phyloP scores from a whole-genome alignment of 768 basidiomycete species.

The Lyophyllum decastes region DNA sequence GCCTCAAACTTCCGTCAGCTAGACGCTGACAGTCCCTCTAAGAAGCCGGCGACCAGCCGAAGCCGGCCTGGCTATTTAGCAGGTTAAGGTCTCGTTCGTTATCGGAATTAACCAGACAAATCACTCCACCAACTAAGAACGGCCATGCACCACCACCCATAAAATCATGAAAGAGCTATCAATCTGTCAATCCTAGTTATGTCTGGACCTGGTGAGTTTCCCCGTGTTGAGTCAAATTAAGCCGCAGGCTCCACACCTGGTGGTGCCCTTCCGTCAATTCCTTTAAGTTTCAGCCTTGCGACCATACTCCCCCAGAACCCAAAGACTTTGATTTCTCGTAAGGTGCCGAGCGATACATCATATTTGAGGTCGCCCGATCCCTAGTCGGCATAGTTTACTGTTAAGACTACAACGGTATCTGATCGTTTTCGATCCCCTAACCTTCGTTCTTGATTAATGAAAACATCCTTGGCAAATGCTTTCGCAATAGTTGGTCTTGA shows the following conservation, averaged over 20 bases:
- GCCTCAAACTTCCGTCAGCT: not conserved
- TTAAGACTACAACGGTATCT: not conserved
- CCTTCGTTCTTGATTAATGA: not conserved
- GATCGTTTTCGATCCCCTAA: not conserved
- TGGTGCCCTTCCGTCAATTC: constrained; percentile 86
- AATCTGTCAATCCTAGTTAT: constrained; percentile 61
- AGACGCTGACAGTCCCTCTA: not conserved
- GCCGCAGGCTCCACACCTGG: constrained; percentile 69
- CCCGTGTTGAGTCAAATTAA: constrained; percentile 79
- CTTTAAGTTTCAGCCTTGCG: constrained; percentile 71
- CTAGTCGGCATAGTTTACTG: not conserved
- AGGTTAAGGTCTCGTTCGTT: constrained; percentile 75
- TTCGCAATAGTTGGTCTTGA: not conserved
- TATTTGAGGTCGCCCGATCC: constrained; percentile 48
- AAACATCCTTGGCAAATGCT: not conserved
- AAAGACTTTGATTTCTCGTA: constrained; percentile 89
- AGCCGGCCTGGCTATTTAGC: constrained; percentile 19
- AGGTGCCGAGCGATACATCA: constrained; percentile 76
- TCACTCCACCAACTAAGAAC: constrained; percentile 91
- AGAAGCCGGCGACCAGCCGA: constrained; percentile 5
- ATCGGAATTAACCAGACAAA: constrained; percentile 98
- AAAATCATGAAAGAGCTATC: constrained; percentile 74
- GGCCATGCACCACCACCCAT: constrained; percentile 89
- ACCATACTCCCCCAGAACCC: constrained; percentile 65
- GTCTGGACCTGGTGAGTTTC: constrained; percentile 56